Conservation (phyloP, 2,329 filamentous ascomycete genomes). For the Scytalidium lignicola region DNA sequence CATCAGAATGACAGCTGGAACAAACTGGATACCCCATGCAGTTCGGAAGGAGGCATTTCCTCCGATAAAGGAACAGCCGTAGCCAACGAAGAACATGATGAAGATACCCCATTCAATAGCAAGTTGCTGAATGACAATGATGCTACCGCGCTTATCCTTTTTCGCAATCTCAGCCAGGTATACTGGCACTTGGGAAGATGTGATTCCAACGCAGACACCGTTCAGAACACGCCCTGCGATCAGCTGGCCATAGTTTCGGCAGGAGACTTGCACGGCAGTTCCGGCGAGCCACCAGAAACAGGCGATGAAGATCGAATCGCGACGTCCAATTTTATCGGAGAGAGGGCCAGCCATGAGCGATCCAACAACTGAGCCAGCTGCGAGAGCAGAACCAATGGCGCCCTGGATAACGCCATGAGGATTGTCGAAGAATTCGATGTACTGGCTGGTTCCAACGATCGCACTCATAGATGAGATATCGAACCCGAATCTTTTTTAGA, state of each 20-base stretch:
- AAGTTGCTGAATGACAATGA: constrained; percentile 41
- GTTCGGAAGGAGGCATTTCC: constrained; percentile 43
- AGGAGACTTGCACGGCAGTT: constrained; percentile 43
- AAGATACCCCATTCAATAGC: constrained; percentile 43
- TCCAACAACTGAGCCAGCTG: constrained; percentile 43
- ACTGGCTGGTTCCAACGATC: constrained; percentile 45
- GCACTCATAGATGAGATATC: constrained; percentile 52
- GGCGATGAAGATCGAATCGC: constrained; percentile 39
- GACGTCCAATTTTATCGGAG: constrained; percentile 41
- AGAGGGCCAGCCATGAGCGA: constrained; percentile 38
- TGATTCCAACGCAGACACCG: constrained; percentile 66
- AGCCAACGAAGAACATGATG: constrained; percentile 44
- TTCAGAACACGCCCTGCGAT: constrained; percentile 66
- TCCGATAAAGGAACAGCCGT: constrained; percentile 39
- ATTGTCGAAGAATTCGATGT: constrained; percentile 44
- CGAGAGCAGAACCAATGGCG: constrained; percentile 43
- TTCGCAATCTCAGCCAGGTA: constrained; percentile 59
- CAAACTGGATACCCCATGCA: constrained; percentile 43
- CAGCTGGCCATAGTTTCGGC: constrained; percentile 59
- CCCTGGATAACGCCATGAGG: constrained; percentile 35
- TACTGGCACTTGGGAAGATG: constrained; percentile 66
- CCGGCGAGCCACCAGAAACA: constrained; percentile 41
- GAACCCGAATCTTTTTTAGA: constrained; percentile 41
- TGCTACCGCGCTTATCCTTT: constrained; percentile 35
- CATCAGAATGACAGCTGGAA: constrained; percentile 39